Conservation (phyloP, 2,329 filamentous ascomycete species). For the Gnomoniopsis sp. region DNA sequence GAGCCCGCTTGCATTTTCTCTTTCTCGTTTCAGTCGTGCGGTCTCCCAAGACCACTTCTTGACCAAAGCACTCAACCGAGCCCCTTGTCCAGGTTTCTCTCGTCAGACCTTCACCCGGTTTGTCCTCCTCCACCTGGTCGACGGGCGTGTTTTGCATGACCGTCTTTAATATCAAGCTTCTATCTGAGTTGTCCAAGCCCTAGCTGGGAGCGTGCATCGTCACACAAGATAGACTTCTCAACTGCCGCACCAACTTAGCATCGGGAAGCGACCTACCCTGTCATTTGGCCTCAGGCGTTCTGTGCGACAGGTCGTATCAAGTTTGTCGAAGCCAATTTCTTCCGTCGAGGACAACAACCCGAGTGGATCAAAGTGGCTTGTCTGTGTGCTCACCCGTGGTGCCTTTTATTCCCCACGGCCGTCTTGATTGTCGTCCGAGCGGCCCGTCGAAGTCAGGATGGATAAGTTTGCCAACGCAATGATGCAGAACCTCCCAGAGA, state of each 20-base stretch:
- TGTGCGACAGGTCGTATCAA: slow-evolving; percentile 6
- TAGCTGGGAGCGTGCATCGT: not conserved
- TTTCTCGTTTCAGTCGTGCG: slow-evolving; percentile 4
- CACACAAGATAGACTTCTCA: slow-evolving; percentile 5
- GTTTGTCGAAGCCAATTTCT: not conserved
- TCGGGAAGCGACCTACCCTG: slow-evolving; percentile 9
- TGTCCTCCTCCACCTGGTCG: slow-evolving; percentile 1
- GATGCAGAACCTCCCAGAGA: slow-evolving; percentile 50
- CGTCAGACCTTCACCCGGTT: slow-evolving; percentile 7
- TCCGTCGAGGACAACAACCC: slow-evolving; percentile 5
- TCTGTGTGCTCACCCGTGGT: slow-evolving; percentile 1
- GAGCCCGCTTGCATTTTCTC: slow-evolving; percentile 12
- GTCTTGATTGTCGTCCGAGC: slow-evolving; percentile 4
- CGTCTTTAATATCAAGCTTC: slow-evolving; percentile 11
- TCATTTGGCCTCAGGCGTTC: slow-evolving; percentile 9
- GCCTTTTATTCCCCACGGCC: not conserved
- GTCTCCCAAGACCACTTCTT: not conserved
- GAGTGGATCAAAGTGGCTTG: not conserved
- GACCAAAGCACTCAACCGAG: not conserved
- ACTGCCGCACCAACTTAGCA: slow-evolving; percentile 7
- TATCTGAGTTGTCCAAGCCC: slow-evolving; percentile 8
- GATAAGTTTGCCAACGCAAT: slow-evolving; percentile 14
- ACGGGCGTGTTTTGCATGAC: slow-evolving; percentile 1
- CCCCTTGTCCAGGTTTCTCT: slow-evolving; percentile 2
- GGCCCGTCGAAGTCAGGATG: slow-evolving; percentile 1